Base-by-base conservation (phyloP, 371 early-diverging fungal species). In the Umbelopsis sp. region DNA sequence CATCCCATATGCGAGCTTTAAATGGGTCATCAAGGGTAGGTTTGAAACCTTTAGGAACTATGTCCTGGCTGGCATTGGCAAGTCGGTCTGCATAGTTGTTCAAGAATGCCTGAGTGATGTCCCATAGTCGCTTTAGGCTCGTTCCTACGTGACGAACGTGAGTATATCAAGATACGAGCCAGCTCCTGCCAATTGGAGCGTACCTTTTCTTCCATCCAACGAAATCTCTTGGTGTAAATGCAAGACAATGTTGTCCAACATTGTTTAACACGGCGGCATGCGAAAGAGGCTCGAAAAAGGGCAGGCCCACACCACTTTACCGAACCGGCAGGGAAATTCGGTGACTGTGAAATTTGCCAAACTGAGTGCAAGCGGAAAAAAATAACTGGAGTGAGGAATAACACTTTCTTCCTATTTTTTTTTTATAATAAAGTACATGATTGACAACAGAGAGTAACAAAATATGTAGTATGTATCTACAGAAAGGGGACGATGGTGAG, bases 211-310 rank as follows among this genome's bases (percentile, higher is more conserved):
- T 29, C 57, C 57, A n/a, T 57, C 57, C 9, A 57, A 18, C 35
- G 57, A 12, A 32, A 57, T 57, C 35, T 57, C 35, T 12, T 57
- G 37, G 57, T 35, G 57, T 35, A 57, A 14, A 29, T 57, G 57
- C 57, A 35, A 57, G 57, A 57, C 29, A 57, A 57, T 11, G 12
- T 14, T 29, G 29, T 57, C 57, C 57, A 57, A 57, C 57, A 57
- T 57, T 57, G n/a, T 16, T 57, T 35, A 57, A 57, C 18, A 18
- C 22, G 18, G 11, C 35, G 14, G 35, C 57, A 37, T 57, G 35
- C 35, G 35, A 35, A 18, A 10, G 16, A 29, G 29, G 22, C 5
- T 57, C 29, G 22, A 12, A 35, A 16, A 35, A 18, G 29, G 9
- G 6, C 18, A 32, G 57, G 35, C 9, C 18, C 12, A 29, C 9